phyloP scores from a whole-genome alignment of 495 filamentous ascomycete species.

The Xylaria intraflava region DNA sequence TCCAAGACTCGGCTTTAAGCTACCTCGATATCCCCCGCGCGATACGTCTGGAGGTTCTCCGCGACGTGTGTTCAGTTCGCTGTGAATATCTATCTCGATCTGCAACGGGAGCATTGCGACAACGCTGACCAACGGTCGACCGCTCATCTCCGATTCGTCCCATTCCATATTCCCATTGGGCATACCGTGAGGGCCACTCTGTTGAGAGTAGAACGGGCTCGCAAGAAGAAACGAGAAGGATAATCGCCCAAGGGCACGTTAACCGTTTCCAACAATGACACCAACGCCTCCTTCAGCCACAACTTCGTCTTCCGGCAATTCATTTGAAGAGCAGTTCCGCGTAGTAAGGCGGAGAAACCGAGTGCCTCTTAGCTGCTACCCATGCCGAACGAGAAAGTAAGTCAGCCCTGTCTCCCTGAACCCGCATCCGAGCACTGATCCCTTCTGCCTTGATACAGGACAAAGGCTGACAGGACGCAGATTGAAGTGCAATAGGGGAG shows the following conservation, averaged over 20 bases:
- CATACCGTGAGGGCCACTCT: neutral
- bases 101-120: too few species aligned
- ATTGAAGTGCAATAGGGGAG: slow-evolving; percentile 83
- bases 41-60: too few species aligned
- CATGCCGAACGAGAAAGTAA: slow-evolving; percentile 93
- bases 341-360: slow-evolving; percentile 92
- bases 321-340: slow-evolving; percentile 79
- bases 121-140: too few species aligned
- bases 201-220: neutral
- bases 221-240: neutral
- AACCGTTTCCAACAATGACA: slow-evolving; percentile 50
- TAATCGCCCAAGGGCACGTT: neutral
- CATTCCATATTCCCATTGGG: neutral
- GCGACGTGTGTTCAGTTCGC: too few species aligned
- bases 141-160: neutral
- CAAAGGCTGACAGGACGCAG: slow-evolving; percentile 26
- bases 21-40: too few species aligned
- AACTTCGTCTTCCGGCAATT: slow-evolving; percentile 65
- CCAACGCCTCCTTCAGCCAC: slow-evolving; percentile 88
- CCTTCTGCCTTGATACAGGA: slow-evolving; percentile 4
- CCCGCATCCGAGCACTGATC: slow-evolving; percentile 3
- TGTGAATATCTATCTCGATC: too few species aligned
- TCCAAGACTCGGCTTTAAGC: too few species aligned
- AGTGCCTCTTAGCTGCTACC: slow-evolving; percentile 88
- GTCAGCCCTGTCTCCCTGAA: slow-evolving; percentile 25